A percentile compares a stretch with the other conserved stretches of the same genome.
Evolutionary conservation across 306 rosid genomes (phyloP).

Genomic region (Pachyrhizus erosus): DNA sequence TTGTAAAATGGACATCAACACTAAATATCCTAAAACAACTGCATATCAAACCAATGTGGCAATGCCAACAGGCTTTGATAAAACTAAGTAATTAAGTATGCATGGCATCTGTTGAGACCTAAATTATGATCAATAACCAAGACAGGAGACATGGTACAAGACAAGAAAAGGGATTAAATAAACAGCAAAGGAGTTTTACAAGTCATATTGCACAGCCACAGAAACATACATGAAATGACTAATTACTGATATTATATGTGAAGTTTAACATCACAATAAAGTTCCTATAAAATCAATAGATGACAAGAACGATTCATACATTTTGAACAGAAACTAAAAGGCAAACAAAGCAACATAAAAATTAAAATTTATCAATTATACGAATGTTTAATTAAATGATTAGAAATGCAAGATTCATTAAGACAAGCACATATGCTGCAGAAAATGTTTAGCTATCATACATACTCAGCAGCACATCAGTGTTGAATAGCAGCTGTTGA

Average conservation of each 20-base stretch:
- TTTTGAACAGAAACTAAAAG: slow-evolving; percentile 27
- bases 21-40: not conserved
- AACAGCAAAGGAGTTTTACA: slow-evolving; percentile 12
- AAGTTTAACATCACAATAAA: not conserved
- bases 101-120: not conserved
- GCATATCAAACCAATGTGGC: slow-evolving; percentile 19
- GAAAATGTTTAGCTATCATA: slow-evolving; percentile 11
- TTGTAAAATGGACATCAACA: not conserved
- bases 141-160: slow-evolving; percentile 1
- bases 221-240: not conserved
- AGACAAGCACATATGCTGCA: slow-evolving; percentile 34
- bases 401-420: slow-evolving; percentile 34
- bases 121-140: slow-evolving; percentile 24
- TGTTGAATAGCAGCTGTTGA: slow-evolving; percentile 26
- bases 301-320: slow-evolving; percentile 22
- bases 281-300: slow-evolving; percentile 9
- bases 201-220: slow-evolving; percentile 15
- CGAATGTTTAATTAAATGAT: slow-evolving; percentile 4
- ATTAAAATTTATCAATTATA: slow-evolving; percentile 4
- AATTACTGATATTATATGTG: not conserved
- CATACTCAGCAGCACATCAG: slow-evolving; percentile 37
- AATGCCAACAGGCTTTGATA: slow-evolving; percentile 11
- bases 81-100: slow-evolving; percentile 1
- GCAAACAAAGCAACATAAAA: slow-evolving; percentile 22
- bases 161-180: slow-evolving; percentile 17